These are phyloP conservation scores for Mycoemilia scoparia DNA, from an alignment of 192 early-diverging fungal genomes.

Conservation along the genomic window DNA sequence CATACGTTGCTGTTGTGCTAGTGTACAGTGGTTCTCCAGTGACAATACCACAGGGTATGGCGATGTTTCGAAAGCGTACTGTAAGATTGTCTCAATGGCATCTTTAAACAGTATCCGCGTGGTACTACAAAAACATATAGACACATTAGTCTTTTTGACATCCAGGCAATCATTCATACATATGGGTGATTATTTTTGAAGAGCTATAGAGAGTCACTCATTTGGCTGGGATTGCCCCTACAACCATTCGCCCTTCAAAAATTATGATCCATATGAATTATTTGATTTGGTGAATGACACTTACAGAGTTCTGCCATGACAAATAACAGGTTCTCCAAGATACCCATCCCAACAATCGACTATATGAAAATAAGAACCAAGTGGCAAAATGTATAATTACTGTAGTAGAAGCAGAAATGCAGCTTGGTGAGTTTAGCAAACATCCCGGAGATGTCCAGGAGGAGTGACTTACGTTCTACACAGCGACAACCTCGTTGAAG, in stretches of 20 bases:
- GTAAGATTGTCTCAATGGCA: slow-evolving; percentile 60
- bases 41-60: slow-evolving; percentile 72
- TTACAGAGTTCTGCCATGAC: slow-evolving; percentile 66
- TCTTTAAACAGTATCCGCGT: slow-evolving; percentile 64
- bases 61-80: slow-evolving; percentile 70
- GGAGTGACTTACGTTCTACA: slow-evolving; percentile 41
- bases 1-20: slow-evolving; percentile 56
- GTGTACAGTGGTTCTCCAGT: slow-evolving; percentile 64
- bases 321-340: slow-evolving; percentile 55
- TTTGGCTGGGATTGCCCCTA: too few relatives aligned
- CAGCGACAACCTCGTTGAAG: slow-evolving; percentile 74
- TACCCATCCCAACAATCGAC: slow-evolving; percentile 86
- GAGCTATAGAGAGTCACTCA: too few relatives aligned
- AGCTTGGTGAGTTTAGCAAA: too few relatives aligned
- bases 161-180: too few relatives aligned
- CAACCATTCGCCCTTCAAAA: too few relatives aligned
- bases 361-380: too few relatives aligned
- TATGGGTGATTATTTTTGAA: too few relatives aligned
- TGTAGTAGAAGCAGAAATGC: too few relatives aligned
- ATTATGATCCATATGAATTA: slow-evolving; percentile 1
- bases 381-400: too few relatives aligned
- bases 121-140: slow-evolving; percentile 36
- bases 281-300: slow-evolving; percentile 16
- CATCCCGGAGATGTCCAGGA: neutral
- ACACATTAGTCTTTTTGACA: neutral